Conservation (phyloP, 257 asterid genomes). For the Verbena officinalis region DNA sequence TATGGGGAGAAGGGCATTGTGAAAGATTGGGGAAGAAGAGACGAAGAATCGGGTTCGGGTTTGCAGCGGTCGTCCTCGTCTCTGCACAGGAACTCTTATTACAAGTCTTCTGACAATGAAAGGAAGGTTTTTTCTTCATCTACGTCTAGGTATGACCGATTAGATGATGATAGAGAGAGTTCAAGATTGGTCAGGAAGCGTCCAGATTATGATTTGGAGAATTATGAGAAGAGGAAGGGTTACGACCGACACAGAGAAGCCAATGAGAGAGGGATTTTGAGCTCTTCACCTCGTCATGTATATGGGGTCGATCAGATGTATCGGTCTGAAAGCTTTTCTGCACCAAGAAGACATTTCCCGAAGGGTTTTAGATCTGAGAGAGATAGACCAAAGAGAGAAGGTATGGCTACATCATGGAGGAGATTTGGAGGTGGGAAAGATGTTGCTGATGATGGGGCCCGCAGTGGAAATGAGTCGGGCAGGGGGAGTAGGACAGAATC, state of each 20-base stretch:
- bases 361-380: constrained; percentile 97
- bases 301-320: constrained; percentile 71
- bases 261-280: constrained; percentile 64
- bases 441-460: constrained; percentile 66
- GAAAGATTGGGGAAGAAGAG: constrained; percentile 90
- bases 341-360: constrained; percentile 84
- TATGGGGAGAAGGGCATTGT: constrained; percentile 66
- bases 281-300: constrained; percentile 73
- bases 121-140: constrained; percentile 75
- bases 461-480: constrained; percentile 60
- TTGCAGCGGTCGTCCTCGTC: constrained; percentile 74
- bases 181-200: constrained; percentile 69
- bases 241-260: constrained; percentile 69
- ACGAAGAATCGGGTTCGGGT: constrained; percentile 54
- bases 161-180: constrained; percentile 81
- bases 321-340: constrained; percentile 87
- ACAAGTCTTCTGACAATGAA: constrained; percentile 76
- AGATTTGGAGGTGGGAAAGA: constrained; percentile 77
- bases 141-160: constrained; percentile 68
- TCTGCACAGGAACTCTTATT: constrained; percentile 60
- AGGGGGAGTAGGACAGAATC: constrained; percentile 58
- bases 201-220: constrained; percentile 66
- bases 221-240: constrained; percentile 73
- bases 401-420: constrained; percentile 87
- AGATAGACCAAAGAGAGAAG: constrained; percentile 85